These are phyloP conservation scores for Mucor piriformis DNA, from an alignment of 371 early-diverging fungal species.

Conservation along the genomic window DNA sequence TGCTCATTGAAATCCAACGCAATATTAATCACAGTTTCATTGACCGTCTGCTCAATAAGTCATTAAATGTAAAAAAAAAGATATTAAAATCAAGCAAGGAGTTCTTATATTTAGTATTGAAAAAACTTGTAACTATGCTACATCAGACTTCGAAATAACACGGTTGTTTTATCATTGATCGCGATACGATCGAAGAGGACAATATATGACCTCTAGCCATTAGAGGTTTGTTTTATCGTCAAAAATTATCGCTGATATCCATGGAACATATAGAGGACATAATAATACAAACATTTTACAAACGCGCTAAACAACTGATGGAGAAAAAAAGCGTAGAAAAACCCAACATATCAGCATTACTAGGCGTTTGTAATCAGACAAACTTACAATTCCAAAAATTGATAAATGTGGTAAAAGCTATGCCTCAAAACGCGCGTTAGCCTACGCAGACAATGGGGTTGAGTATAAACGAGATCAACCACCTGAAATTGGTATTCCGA, in stretches of 20 bases:
- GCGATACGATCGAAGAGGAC: neutral
- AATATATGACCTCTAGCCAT: slow-evolving; percentile 2
- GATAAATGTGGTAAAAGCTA: neutral
- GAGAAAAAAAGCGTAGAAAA: slow-evolving; percentile 2
- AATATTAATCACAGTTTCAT: slow-evolving; percentile 7
- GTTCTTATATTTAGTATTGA: slow-evolving; percentile 6
- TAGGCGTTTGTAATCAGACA: slow-evolving; percentile 4
- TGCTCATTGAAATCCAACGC: slow-evolving; percentile 8
- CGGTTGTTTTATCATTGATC: neutral
- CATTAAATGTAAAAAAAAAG: neutral
- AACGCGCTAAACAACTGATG: slow-evolving; percentile 16
- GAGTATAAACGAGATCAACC: too few species aligned
- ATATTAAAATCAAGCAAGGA: neutral
- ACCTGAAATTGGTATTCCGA: slow-evolving; percentile 1
- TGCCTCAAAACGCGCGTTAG: slow-evolving; percentile 5
- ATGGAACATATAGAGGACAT: slow-evolving; percentile 18
- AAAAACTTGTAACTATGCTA: neutral
- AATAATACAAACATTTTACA: slow-evolving; percentile 21
- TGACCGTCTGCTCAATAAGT: slow-evolving; percentile 1
- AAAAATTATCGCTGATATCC: slow-evolving; percentile 13
- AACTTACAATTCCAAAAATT: slow-evolving; percentile 13
- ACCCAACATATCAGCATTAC: neutral
- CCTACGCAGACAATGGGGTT: slow-evolving; percentile 5
- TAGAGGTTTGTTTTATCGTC: slow-evolving; percentile 11
- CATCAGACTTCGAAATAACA: neutral